A percentile compares a stretch with the other conserved stretches of the same genome.
These are phyloP conservation scores for Tuber microsphaerosporum DNA, from an alignment of 495 filamentous ascomycete species.

Conservation along the genomic window DNA sequence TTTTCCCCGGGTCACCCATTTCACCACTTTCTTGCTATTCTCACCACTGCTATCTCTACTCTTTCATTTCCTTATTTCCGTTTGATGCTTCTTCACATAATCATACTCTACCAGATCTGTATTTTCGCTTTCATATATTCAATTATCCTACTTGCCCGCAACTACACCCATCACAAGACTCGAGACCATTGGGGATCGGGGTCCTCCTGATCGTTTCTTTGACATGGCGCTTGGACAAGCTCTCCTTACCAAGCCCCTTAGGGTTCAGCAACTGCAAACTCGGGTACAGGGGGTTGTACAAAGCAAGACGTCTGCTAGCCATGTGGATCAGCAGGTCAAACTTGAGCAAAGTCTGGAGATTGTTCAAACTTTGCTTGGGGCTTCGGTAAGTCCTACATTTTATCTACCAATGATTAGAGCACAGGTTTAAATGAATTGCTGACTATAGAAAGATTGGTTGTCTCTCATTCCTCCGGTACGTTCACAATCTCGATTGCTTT, in stretches of 20 bases:
- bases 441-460: conserved; percentile 30
- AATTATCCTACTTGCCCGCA: conserved; percentile 10
- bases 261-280: conserved; percentile 18
- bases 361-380: conserved; percentile 38
- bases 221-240: conserved; percentile 33
- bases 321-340: conserved; percentile 35
- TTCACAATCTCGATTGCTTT: neutral
- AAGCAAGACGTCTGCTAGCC: conserved; percentile 6
- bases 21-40: neutral
- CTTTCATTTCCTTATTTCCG: neutral
- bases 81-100: conserved; percentile 28
- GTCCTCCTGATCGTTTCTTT: neutral
- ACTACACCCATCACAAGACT: neutral
- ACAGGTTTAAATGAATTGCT: neutral
- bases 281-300: conserved; percentile 12
- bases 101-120: conserved; percentile 20
- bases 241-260: conserved; percentile 27
- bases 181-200: neutral
- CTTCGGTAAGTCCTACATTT: conserved; percentile 30
- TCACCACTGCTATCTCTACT: neutral
- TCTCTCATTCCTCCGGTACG: conserved; percentile 37
- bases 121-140: conserved; percentile 14
- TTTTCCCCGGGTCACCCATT: neutral
- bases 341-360: conserved; percentile 42
- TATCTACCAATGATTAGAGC: neutral